Base-by-base conservation (phyloP, 148 eudicot species). In the Bassia scoparia region DNA sequence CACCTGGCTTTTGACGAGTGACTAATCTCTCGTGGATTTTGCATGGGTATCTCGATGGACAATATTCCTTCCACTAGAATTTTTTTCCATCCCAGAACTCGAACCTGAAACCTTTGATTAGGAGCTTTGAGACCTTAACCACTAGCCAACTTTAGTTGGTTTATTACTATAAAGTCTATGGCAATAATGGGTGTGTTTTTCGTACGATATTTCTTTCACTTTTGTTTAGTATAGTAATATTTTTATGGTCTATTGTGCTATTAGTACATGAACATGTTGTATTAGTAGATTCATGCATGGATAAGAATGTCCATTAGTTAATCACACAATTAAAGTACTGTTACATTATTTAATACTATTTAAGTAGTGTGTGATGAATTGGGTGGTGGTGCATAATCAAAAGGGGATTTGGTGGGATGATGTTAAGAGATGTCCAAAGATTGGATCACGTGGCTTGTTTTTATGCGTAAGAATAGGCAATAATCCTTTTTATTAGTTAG, bases 311-410 rank as follows among this genome's bases (percentile, higher is more conserved):
- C 38, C 15, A 17, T 61, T 61, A 30, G 11, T 61, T 31, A 61
- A 61, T 61, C 18, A 61, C 37, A 61, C 16, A 17, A 61, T 30
- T 61, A 33, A 30, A 5, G 34, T 61, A n/a, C n/a, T 61, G n/a
- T 61, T 61, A 30, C n/a, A 61, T 18, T 61, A n/a, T n/a, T n/a
- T n/a, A n/a, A n/a, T n/a, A n/a, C n/a, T n/a, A n/a, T n/a, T n/a
- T n/a, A n/a, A n/a, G n/a, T n/a, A 30, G 38, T 61, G 65, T 61
- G 31, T 31, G 21, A 31, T 61, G 65, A 61, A 38, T 61, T 61
- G 33, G 65, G 17, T 18, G 20, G 56, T 0, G 20, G 56, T 52
- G 56, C 26, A 0, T 52, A 52, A 52, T 52, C 2, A 52, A 52
- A n/a, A 52, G 24, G 56, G 24, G 56, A 2, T 17, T 50, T 50